phyloP scores from a whole-genome alignment of 1,284 basidiomycete genomes.

The Boletus smithii region DNA sequence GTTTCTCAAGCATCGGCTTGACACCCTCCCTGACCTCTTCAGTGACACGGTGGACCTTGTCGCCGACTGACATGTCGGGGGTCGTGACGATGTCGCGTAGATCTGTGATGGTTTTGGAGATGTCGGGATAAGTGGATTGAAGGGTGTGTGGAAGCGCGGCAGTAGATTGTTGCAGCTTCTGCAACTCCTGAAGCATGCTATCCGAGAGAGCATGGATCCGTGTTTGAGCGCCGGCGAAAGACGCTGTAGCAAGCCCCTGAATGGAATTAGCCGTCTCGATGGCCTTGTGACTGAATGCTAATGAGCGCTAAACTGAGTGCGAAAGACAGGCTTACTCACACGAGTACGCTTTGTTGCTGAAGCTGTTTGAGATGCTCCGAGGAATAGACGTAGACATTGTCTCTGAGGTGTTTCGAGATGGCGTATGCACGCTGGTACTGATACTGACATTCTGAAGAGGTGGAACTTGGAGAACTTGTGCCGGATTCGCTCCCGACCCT shows the following conservation, averaged over 20 bases:
- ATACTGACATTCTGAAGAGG: conserved; percentile 46
- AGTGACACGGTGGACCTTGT: conserved; percentile 56
- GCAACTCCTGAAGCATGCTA: conserved; percentile 60
- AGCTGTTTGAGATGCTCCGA: conserved; percentile 69
- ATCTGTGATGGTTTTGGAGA: conserved; percentile 49
- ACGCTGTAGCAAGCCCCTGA: conserved; percentile 53
- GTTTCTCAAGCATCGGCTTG: conserved; percentile 50
- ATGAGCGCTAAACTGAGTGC: conserved; percentile 9
- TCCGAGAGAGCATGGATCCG: conserved; percentile 57
- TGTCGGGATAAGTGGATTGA: conserved; percentile 49
- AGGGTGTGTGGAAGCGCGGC: conserved; percentile 53
- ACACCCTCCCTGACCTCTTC: conserved; percentile 57
- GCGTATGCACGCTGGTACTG: conserved; percentile 72
- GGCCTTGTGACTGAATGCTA: conserved; percentile 55
- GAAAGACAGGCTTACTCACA: conserved; percentile 43
- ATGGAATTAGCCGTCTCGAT: conserved; percentile 64
- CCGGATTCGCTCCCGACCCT: conserved; percentile 49
- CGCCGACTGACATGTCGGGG: conserved; percentile 53
- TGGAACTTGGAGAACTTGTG: conserved; percentile 38
- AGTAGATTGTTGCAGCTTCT: conserved; percentile 61
- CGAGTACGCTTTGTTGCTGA: conserved; percentile 60
- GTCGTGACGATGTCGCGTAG: conserved; percentile 50
- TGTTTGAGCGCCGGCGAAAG: conserved; percentile 47
- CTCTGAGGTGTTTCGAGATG: conserved; percentile 60
- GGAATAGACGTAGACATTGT: conserved; percentile 62